Base-by-base conservation (phyloP, 345 rosid species). In the Eucalyptus sp. region DNA sequence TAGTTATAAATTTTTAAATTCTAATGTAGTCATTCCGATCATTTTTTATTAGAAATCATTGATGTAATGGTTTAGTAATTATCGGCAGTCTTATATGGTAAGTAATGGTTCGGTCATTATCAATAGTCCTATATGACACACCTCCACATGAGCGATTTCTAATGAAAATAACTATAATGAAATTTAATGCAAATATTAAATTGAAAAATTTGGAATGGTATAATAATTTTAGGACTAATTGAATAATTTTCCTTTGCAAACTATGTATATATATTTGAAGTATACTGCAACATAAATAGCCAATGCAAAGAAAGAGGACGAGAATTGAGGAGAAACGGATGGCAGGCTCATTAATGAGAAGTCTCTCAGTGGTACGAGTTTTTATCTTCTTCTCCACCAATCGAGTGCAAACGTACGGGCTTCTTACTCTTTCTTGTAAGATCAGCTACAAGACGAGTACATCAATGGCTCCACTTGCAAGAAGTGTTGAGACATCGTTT, bases 81-180 rank as follows among this genome's bases (percentile, higher is more conserved):
- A 7, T 4, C 1, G 2, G 13, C 13, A 5, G 4, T 18, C 1
- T 6, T 33, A 71, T 10, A 6, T 71, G 13, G 3, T 44, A 33
- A 3, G 2, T 71, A 33, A 6, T 4, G 0, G 6, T 71, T 3
- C 4, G 18, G 11, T 33, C 25, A 71, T 33, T 71, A 18, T 2
- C 7, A 6, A 11, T 1, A 3, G 13, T 17, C 25, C 2, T 33
- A 71, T 10, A 6, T 71, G 25, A 5, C 25, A 71, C 7, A 16
- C 7, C 13, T 10, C 10, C 6, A 33, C 3, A 2, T 33, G 11
- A 33, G 22, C 1, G 6, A 71, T 71, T 71, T 68, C 7, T 37
- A 71, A 17, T 3, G 13, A 33, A 71, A 71, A 68, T 8, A 22
- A n/a, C 4, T 71, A 33, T 18, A 33, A 5, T 71, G 7, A 9